Evolutionary conservation across 495 filamentous ascomycete species (phyloP).

Genomic region (Oidiodendron maius): DNA sequence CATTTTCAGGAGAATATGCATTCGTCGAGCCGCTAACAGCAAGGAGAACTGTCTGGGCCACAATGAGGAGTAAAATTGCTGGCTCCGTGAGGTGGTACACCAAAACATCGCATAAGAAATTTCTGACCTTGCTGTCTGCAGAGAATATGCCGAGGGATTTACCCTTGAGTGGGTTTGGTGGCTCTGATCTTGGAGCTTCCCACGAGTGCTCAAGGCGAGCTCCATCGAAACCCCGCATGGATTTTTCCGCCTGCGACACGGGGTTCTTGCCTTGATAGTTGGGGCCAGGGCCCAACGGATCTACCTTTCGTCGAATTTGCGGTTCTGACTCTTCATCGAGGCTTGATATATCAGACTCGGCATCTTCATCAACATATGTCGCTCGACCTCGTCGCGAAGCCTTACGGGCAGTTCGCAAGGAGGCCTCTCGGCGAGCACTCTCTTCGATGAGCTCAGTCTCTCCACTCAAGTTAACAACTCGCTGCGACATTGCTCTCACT

Average conservation of each 20-base stretch:
- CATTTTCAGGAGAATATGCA: constrained; percentile 45
- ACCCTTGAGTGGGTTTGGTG: constrained; percentile 74
- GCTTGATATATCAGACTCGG: constrained; percentile 3
- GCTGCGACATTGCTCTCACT: constrained; percentile 93
- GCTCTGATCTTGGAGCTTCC: constrained; percentile 12
- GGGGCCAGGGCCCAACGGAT: constrained; percentile 17
- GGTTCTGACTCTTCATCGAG: constrained; percentile 16
- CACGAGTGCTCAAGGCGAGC: constrained; percentile 3
- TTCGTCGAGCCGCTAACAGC: constrained; percentile 71
- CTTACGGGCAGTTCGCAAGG: not conserved
- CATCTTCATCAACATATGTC: constrained; percentile 5
- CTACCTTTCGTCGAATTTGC: constrained; percentile 14
- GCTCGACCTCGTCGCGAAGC: not conserved
- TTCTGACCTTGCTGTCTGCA: constrained; percentile 67
- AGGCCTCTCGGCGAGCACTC: constrained; percentile 23
- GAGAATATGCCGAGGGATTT: constrained; percentile 81
- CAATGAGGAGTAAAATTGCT: constrained; percentile 76
- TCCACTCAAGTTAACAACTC: constrained; percentile 94
- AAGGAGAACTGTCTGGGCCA: constrained; percentile 81
- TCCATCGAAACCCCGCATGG: constrained; percentile 14
- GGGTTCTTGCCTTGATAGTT: constrained; percentile 6
- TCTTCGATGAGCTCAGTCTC: constrained; percentile 46
- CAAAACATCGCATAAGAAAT: constrained; percentile 77
- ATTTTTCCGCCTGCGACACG: constrained; percentile 20
- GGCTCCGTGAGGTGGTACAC: constrained; percentile 86